Conservation (phyloP, 306 rosid species). For the Cucurbita ficifolia region DNA sequence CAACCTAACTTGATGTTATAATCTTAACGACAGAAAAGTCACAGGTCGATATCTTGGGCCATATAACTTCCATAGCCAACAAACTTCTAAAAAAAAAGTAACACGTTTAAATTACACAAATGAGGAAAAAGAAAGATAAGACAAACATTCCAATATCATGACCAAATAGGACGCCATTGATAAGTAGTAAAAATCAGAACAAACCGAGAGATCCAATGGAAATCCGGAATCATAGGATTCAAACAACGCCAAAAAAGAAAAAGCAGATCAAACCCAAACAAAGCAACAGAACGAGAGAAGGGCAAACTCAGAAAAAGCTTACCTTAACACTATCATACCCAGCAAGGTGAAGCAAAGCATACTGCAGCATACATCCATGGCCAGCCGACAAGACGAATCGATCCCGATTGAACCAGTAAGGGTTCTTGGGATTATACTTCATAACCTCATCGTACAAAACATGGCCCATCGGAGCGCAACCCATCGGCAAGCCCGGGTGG, state of each 20-base stretch:
- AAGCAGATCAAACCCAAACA: neutral
- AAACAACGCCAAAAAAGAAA: neutral
- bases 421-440: slow-evolving; percentile 55
- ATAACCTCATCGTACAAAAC: slow-evolving; percentile 44
- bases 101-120: neutral
- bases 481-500: slow-evolving; percentile 65
- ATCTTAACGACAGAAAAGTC: neutral
- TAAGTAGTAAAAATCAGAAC: neutral
- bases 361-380: slow-evolving; percentile 94
- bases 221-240: neutral
- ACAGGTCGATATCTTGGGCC: neutral
- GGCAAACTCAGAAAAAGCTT: neutral
- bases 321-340: slow-evolving; percentile 79
- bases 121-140: neutral
- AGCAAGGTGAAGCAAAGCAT: slow-evolving; percentile 83
- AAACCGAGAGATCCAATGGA: neutral
- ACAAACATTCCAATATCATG: neutral
- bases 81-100: neutral
- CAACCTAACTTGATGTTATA: neutral
- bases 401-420: slow-evolving; percentile 43
- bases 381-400: slow-evolving; percentile 91
- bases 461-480: slow-evolving; percentile 64
- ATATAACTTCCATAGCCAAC: neutral
- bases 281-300: neutral
- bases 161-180: neutral